Conservation (phyloP, 2,329 filamentous ascomycete species). For the Amylocarpus encephaloides region DNA sequence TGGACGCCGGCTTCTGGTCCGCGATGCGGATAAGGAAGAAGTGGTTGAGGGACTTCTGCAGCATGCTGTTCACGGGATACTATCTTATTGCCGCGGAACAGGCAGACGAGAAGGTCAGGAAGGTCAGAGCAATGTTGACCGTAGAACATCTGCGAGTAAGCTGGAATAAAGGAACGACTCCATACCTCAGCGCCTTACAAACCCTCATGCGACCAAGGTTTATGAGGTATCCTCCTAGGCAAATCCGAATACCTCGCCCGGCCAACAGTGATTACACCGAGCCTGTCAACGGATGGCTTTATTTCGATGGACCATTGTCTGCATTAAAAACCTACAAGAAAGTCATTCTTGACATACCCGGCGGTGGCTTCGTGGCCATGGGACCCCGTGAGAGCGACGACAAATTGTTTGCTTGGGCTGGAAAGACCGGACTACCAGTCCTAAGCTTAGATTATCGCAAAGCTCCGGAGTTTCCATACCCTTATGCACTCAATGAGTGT, state of each 20-base stretch:
- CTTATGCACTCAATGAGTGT: constrained; percentile 80
- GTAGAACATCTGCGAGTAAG: constrained; percentile 86
- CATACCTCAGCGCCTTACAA: constrained; percentile 68
- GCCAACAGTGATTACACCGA: constrained; percentile 74
- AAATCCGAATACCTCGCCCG: constrained; percentile 78
- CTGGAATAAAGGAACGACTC: constrained; percentile 92
- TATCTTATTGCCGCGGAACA: constrained; percentile 90
- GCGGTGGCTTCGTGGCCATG: constrained; percentile 96
- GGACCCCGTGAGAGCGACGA: constrained; percentile 91
- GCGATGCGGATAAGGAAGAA: constrained; percentile 84
- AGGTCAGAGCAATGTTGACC: constrained; percentile 78
- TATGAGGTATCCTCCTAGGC: constrained; percentile 73
- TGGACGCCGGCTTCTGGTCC: constrained; percentile 97
- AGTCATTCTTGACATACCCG: constrained; percentile 82
- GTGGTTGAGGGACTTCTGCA: constrained; percentile 75
- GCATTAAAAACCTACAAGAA: constrained; percentile 70
- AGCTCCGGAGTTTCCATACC: constrained; percentile 78
- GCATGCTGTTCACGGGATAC: constrained; percentile 79
- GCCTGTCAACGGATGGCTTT: constrained; percentile 80
- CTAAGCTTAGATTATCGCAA: constrained; percentile 88
- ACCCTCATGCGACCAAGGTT: constrained; percentile 69
- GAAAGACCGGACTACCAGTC: constrained; percentile 79
- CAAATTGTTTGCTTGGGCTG: constrained; percentile 87
- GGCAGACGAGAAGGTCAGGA: constrained; percentile 93
- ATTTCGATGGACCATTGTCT: constrained; percentile 82